These are phyloP conservation scores for Ogataea salicorniae DNA, from an alignment of 805 yeast genomes.

Conservation along the genomic window DNA sequence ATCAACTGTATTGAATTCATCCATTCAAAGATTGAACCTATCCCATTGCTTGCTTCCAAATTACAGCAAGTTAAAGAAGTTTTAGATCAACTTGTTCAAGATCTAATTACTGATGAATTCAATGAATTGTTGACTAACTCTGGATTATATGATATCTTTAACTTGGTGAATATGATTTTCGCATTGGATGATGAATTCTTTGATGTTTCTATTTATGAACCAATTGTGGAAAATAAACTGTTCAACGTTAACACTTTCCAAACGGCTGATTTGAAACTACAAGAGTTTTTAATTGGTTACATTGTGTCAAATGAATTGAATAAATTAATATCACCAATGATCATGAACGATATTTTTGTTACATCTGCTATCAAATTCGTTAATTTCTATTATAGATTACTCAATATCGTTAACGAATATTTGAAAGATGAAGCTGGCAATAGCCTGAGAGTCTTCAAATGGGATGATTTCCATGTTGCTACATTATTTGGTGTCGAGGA, in stretches of 20 bases:
- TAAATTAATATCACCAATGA: slow-evolving; percentile 57
- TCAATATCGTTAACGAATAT: slow-evolving; percentile 33
- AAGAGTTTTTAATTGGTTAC: slow-evolving; percentile 53
- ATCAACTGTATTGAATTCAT: slow-evolving; percentile 60
- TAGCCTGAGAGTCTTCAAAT: slow-evolving; percentile 34
- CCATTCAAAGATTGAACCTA: slow-evolving; percentile 46
- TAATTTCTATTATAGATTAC: slow-evolving; percentile 39
- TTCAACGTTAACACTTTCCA: slow-evolving; percentile 42
- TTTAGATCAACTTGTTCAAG: slow-evolving; percentile 32
- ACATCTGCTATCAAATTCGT: slow-evolving; percentile 46
- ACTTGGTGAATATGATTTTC: slow-evolving; percentile 66
- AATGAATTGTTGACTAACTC: slow-evolving; percentile 45
- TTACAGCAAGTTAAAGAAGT: slow-evolving; percentile 31
- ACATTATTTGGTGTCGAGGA: slow-evolving; percentile 68
- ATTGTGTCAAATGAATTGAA: slow-evolving; percentile 52
- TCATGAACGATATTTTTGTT: slow-evolving; percentile 51
- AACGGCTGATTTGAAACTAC: slow-evolving; percentile 40
- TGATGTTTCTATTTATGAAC: slow-evolving; percentile 59
- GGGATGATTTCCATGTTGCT: slow-evolving; percentile 58
- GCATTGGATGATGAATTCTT: slow-evolving; percentile 55
- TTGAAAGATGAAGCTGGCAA: slow-evolving; percentile 27
- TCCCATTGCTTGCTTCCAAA: slow-evolving; percentile 36
- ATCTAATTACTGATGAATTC: slow-evolving; percentile 42
- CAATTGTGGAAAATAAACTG: slow-evolving; percentile 56
- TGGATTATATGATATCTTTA: slow-evolving; percentile 53